These are phyloP conservation scores for Austropuccinia psidii DNA, from an alignment of 1,284 basidiomycete genomes.

Conservation along the genomic window DNA sequence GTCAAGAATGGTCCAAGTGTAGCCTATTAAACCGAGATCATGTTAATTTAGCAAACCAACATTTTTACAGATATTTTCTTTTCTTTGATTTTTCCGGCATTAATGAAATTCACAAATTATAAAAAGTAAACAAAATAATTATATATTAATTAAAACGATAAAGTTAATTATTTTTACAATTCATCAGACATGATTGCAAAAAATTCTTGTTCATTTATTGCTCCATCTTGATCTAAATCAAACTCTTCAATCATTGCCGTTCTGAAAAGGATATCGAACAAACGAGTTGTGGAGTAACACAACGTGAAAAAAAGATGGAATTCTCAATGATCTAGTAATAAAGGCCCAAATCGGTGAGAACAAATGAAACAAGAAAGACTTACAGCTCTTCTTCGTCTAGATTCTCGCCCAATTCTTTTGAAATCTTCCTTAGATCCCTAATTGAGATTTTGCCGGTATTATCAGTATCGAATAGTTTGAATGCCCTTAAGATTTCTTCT, in stretches of 20 bases:
- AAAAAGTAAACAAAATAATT: background rate
- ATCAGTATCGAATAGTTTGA: slow-evolving; percentile 94
- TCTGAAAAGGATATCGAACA: slow-evolving; percentile 51
- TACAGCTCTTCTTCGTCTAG: slow-evolving; percentile 95
- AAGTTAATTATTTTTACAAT: slow-evolving; percentile 38
- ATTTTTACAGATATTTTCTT: background rate
- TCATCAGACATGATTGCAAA: slow-evolving; percentile 96
- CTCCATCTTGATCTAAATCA: slow-evolving; percentile 95
- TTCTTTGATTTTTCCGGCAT: background rate
- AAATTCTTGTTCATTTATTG: slow-evolving; percentile 91
- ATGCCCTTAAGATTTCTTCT: slow-evolving; percentile 91
- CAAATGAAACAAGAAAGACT: slow-evolving; percentile 48
- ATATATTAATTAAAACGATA: background rate
- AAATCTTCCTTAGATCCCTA: slow-evolving; percentile 82
- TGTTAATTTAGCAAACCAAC: too few species aligned
- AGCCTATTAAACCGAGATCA: too few species aligned
- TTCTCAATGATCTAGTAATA: background rate
- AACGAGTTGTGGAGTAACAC: background rate
- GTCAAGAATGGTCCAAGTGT: too few species aligned
- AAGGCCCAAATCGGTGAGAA: background rate
- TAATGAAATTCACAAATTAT: background rate
- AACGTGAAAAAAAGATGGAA: background rate
- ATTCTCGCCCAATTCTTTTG: slow-evolving; percentile 92
- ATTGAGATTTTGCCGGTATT: slow-evolving; percentile 88
- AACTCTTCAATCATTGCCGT: slow-evolving; percentile 99